phyloP scores from a whole-genome alignment of 805 yeast species.

The Metschnikowia lunata region DNA sequence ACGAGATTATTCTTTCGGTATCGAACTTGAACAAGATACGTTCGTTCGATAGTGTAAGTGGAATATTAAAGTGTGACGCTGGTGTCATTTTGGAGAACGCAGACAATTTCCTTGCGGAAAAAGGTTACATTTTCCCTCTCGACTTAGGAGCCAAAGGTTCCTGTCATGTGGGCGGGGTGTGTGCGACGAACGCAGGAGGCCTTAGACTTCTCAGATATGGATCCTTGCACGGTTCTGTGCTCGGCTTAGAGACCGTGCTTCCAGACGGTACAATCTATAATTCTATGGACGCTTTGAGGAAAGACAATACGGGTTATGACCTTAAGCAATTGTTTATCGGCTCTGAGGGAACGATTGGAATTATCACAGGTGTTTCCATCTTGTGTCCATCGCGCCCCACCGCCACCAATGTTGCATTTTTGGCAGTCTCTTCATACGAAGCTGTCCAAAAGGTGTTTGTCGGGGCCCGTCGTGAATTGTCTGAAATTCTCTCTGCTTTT shows the following conservation, averaged over 20 bases:
- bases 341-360: conserved; percentile 87
- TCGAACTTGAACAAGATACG: conserved; percentile 71
- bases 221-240: conserved; percentile 84
- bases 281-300: conserved; percentile 80
- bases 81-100: conserved; percentile 87
- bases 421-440: conserved; percentile 77
- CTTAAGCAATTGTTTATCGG: conserved; percentile 91
- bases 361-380: conserved; percentile 85
- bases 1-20: conserved; percentile 75
- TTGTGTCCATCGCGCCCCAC: conserved; percentile 87
- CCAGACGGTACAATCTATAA: conserved; percentile 81
- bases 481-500: conserved; percentile 86
- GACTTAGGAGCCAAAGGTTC: conserved; percentile 97
- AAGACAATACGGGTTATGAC: conserved; percentile 95
- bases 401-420: conserved; percentile 80
- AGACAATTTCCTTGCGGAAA: conserved; percentile 68
- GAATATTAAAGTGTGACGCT: conserved; percentile 84
- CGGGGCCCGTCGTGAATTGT: conserved; percentile 70
- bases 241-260: conserved; percentile 89
- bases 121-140: conserved; percentile 88
- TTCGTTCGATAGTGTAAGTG: conserved; percentile 75
- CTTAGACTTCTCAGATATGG: conserved; percentile 83
- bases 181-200: conserved; percentile 97
- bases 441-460: conserved; percentile 80
- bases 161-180: conserved; percentile 92